phyloP scores from a whole-genome alignment of 495 filamentous ascomycete species.

The Penicillium paradoxum region DNA sequence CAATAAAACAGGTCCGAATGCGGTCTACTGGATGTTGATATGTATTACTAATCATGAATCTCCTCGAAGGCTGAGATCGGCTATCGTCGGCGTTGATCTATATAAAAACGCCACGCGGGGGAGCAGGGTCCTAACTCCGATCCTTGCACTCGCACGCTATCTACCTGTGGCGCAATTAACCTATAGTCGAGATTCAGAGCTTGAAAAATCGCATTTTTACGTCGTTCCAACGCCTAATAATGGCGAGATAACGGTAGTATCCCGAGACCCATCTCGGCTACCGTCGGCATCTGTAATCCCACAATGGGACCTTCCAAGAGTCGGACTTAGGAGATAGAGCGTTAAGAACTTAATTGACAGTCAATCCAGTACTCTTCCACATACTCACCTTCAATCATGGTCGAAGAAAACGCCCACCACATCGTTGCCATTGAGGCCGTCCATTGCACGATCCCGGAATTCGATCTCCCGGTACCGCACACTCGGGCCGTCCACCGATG shows the following conservation, averaged over 20 bases:
- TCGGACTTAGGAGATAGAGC: not conserved
- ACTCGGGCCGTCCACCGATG: constrained; percentile 28
- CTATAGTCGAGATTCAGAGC: not conserved
- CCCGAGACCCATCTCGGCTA: not conserved
- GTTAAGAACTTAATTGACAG: no score
- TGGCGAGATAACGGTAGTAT: not conserved
- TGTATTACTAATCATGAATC: not conserved
- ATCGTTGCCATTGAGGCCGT: constrained; percentile 46
- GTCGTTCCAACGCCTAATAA: no score
- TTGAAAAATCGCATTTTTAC: no score
- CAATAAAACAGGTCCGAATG: no score
- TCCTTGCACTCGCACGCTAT: not conserved
- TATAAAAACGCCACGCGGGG: not conserved
- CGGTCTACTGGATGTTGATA: no score
- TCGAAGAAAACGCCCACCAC: constrained; percentile 15
- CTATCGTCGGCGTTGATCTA: not conserved
- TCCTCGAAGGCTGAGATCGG: not conserved
- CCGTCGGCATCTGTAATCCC: not conserved
- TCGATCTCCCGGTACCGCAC: constrained; percentile 34
- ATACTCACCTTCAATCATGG: not conserved
- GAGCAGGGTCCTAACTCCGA: not conserved
- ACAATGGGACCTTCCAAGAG: not conserved
- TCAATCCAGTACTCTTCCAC: no score
- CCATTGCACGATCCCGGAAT: constrained; percentile 39
- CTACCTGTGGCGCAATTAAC: not conserved